Evolutionary conservation across 1,284 basidiomycete genomes (phyloP), one percentile per base, ranked within the genome.

Genomic region (Grifola frondosa): DNA sequence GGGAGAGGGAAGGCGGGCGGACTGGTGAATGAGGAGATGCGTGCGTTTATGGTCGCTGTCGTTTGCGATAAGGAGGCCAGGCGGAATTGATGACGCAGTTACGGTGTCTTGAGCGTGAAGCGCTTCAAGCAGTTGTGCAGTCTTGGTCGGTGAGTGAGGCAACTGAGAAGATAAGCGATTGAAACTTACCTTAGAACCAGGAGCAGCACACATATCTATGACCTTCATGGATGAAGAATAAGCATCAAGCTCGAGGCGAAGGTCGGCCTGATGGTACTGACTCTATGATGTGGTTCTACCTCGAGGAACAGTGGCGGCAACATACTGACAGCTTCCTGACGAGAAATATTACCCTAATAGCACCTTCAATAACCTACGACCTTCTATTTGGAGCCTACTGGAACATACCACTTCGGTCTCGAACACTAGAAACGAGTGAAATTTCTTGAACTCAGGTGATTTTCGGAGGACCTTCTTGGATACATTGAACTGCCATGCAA

Each of bases 271-370:
- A 16, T 34, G 36, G 5, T 39, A 63, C 76, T 47, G 50, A 90
- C 91, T 50, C 72, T 73, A 60, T 97, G 94, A 63, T 95, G 86
- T 1, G 94, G 90, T 59, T 92, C 76, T n/a, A 99, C 92, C 49
- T 96, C 89, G 37, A 99, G 78, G 57, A 99, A 86, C 2, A 99
- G 77, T 1, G 97, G 96, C 4, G 97, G 97, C 17, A 99, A 75
- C 97, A 99, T 99, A 59, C 93, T 97, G 40, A 99, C 97, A 17
- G 93, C 95, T 68, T 99, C 97, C 69, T 98, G 95, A 17, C 97
- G 77, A 9, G 93, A 97, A 44, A 99, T 80, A 60, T 98, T 98
- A 40, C 97, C 96, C 91, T 92, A 54, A 28, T 25, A 16, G n/a
- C 21, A 3, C 9, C 5, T 8, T 23, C 0, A 26, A 20, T 6